Conservation (phyloP, 768 basidiomycete genomes). For the Tylopilus felleus region DNA sequence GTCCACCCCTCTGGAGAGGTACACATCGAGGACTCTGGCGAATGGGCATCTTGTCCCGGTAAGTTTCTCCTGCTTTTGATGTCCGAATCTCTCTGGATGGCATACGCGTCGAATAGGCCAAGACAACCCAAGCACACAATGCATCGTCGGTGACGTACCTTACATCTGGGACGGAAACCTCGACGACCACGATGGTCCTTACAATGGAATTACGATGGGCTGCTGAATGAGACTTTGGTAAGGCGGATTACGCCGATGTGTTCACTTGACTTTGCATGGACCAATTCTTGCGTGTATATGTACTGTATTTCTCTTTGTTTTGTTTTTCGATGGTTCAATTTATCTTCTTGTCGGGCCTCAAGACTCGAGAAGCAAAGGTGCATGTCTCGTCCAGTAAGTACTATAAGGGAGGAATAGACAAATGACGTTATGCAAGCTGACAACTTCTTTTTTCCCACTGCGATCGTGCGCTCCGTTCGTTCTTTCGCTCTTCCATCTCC, state of each 20-base stretch:
- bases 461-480: no score
- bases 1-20: constrained; percentile 41
- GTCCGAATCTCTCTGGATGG: neutral
- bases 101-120: constrained; percentile 34
- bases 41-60: constrained; percentile 58
- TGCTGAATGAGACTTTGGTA: constrained; percentile 12
- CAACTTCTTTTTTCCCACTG: no score
- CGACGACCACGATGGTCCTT: constrained; percentile 45
- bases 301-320: no score
- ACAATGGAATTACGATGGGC: constrained; percentile 29
- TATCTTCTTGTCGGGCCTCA: no score
- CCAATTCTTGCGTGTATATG: neutral
- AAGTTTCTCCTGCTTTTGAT: neutral
- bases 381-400: no score
- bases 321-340: neutral
- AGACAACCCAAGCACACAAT: constrained; percentile 50
- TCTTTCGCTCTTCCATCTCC: no score
- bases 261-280: no score
- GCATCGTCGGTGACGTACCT: constrained; percentile 22
- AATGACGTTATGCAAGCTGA: no score
- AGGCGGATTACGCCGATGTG: neutral
- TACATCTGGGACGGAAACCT: constrained; percentile 43
- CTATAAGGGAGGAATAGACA: no score
- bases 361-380: no score
- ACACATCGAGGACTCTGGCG: constrained; percentile 42